These are phyloP conservation scores for Beta macrorhiza DNA, from an alignment of 179 eudicot genomes.

Conservation along the genomic window DNA sequence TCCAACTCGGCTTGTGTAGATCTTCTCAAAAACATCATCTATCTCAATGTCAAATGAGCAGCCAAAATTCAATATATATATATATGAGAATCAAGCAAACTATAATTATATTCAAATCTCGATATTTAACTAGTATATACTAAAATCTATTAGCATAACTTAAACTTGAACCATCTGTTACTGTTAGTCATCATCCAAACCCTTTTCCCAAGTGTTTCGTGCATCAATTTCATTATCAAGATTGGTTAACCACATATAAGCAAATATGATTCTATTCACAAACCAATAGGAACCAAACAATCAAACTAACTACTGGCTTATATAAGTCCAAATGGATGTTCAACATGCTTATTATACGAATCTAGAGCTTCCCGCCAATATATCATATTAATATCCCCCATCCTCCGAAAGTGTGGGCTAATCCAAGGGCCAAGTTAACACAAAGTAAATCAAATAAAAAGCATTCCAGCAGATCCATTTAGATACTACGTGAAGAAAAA, in stretches of 20 bases:
- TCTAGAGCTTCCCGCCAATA: background rate
- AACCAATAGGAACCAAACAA: background rate
- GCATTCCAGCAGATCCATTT: background rate
- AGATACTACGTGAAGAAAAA: background rate
- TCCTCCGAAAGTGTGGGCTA: background rate
- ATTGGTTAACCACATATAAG: background rate
- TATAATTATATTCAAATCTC: too few species aligned
- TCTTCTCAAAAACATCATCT: slow-evolving; percentile 35
- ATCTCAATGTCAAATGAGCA: slow-evolving; percentile 14
- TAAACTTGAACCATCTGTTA: background rate
- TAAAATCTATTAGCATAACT: slow-evolving; percentile 4
- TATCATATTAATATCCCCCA: background rate
- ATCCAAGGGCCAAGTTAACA: background rate
- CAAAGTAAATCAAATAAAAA: background rate
- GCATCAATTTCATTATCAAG: background rate
- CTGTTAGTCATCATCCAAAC: background rate
- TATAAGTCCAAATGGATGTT: background rate
- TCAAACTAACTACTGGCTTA: background rate
- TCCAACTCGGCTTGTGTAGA: slow-evolving; percentile 51
- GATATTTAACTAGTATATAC: background rate
- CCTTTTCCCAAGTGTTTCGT: background rate
- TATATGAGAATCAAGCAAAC: background rate
- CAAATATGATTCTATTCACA: too few species aligned
- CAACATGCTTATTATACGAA: background rate
- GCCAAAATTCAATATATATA: background rate